Percentiles rank a stretch among this genome's conserved stretches.
Evolutionary conservation across 2,329 filamentous ascomycete species (phyloP).

Genomic region (Epichloe uncinata): DNA sequence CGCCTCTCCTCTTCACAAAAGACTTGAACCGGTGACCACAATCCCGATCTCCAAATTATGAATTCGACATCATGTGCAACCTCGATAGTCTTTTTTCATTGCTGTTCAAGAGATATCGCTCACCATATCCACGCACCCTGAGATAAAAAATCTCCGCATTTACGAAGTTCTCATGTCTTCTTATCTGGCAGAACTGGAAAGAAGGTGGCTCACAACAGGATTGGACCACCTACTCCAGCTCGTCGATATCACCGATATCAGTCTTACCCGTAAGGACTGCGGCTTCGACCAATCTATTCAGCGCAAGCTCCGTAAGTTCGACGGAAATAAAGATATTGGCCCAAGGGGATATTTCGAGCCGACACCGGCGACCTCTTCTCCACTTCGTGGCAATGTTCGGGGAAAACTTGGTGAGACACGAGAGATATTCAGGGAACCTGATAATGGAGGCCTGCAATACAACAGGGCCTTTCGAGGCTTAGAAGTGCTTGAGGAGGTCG

Average conservation of each 20-base stretch:
- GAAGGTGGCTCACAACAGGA: conserved; percentile 21
- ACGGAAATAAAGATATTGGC: conserved; percentile 13
- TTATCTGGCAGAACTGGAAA: conserved; percentile 15
- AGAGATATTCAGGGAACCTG: conserved; percentile 15
- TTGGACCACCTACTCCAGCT: conserved; percentile 14
- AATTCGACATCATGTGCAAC: too few species aligned
- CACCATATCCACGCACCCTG: not conserved
- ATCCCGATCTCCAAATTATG: too few species aligned
- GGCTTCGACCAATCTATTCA: conserved; percentile 21
- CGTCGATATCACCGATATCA: conserved; percentile 10
- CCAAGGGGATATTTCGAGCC: not conserved
- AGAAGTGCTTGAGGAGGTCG: conserved; percentile 19
- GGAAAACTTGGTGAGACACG: conserved; percentile 14
- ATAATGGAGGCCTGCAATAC: conserved; percentile 17
- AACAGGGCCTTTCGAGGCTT: conserved; percentile 17
- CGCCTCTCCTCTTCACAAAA: too few species aligned
- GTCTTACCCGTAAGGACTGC: conserved; percentile 13
- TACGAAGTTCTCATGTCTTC: conserved; percentile 15
- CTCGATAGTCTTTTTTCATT: not conserved
- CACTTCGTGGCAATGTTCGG: conserved; percentile 13
- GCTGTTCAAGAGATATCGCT: not conserved
- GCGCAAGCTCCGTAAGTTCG: conserved; percentile 18
- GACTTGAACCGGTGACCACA: too few species aligned
- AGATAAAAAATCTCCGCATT: not conserved
- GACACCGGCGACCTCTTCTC: not conserved